Evolutionary conservation across 129 eudicot genomes (phyloP).

Genomic region (Ambrosia trifida): DNA sequence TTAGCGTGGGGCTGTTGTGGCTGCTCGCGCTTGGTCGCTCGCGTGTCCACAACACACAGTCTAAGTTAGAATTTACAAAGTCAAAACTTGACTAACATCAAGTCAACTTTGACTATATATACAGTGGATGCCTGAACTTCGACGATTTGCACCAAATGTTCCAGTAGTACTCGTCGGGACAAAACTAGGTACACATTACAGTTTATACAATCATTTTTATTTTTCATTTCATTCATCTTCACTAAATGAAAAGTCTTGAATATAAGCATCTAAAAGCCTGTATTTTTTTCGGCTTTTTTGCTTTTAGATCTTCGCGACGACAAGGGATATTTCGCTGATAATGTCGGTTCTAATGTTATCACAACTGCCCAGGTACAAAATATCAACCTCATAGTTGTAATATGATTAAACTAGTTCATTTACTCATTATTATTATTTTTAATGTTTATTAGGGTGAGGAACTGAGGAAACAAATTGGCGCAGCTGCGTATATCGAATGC

Average conservation of each 20-base stretch:
- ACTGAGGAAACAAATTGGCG: constrained; percentile 76
- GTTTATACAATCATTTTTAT: not conserved
- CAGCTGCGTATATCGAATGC: constrained; percentile 80
- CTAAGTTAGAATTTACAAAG: not conserved
- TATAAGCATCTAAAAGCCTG: not conserved
- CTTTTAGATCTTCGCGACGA: constrained; percentile 75
- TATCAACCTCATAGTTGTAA: not conserved
- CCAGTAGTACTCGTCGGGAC: constrained; percentile 97
- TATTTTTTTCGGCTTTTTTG: not conserved
- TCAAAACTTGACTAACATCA: constrained; percentile 15
- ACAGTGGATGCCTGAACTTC: constrained; percentile 99
- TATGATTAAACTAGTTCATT: not conserved
- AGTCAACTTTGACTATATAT: constrained; percentile 20
- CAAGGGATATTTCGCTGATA: constrained; percentile 72
- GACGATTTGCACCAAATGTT: constrained; percentile 92
- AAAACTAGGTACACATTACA: constrained; percentile 62
- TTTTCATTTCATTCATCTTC: not conserved
- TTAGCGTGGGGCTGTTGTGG: too few relatives aligned
- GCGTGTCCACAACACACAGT: not conserved
- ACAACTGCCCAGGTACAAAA: constrained; percentile 71
- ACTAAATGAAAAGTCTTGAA: not conserved
- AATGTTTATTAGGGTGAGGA: constrained; percentile 63
- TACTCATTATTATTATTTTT: not conserved
- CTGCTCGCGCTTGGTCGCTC: too few relatives aligned
- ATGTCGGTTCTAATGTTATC: constrained; percentile 62